Percentiles rank a stretch among this genome's conserved stretches.
Conservation (phyloP, 2,329 filamentous ascomycete genomes). For the Colletotrichum sp. region DNA sequence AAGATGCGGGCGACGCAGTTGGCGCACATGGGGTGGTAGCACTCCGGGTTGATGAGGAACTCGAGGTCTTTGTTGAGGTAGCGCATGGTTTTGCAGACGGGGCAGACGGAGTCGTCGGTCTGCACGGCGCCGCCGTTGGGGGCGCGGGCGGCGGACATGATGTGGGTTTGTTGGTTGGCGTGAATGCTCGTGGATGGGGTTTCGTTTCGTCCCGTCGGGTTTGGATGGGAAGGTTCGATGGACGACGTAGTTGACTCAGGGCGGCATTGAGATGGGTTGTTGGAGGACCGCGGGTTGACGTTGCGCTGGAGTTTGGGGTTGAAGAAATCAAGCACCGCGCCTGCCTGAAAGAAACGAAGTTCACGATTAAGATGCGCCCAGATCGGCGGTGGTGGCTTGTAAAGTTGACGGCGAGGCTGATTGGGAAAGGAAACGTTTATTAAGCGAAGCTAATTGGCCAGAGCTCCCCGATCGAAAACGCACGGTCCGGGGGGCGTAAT, state of each 20-base stretch:
- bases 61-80: constrained; percentile 95
- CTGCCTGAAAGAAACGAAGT: background rate
- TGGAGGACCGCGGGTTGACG: background rate
- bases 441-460: constrained; percentile 13
- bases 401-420: background rate
- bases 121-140: constrained; percentile 15
- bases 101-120: constrained; percentile 75
- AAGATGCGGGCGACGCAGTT: constrained; percentile 96
- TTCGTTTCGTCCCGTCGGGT: background rate
- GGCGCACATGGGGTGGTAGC: constrained; percentile 99
- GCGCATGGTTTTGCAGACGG: constrained; percentile 94
- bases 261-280: background rate
- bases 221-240: background rate
- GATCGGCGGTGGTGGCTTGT: background rate
- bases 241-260: background rate
- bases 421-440: background rate
- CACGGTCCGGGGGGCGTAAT: background rate
- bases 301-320: background rate
- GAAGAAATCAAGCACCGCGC: background rate
- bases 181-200: background rate
- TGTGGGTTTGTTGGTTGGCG: background rate
- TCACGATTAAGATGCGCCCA: background rate
- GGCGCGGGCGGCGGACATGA: constrained; percentile 6
- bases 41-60: constrained; percentile 97
- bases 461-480: background rate